A percentile compares a stretch with the other conserved stretches of the same genome.
phyloP scores from a whole-genome alignment of 495 filamentous ascomycete species.

The Aspergillus panamensis region DNA sequence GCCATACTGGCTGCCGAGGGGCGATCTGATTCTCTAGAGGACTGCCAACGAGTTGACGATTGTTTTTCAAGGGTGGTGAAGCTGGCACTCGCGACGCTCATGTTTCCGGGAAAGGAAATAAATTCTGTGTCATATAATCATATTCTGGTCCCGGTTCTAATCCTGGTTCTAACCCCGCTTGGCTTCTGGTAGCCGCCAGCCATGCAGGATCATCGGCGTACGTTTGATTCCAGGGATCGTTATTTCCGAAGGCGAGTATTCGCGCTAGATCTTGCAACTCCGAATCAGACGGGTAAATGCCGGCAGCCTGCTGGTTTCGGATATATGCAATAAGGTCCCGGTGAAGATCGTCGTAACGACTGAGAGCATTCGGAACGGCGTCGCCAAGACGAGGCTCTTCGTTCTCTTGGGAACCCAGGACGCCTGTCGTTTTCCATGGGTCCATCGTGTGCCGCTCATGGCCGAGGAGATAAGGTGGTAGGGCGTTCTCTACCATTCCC shows the following conservation, averaged over 20 bases:
- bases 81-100: too few species aligned
- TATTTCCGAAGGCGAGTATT: constrained; percentile 54
- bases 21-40: too few species aligned
- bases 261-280: constrained; percentile 39
- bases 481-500: constrained; percentile 58
- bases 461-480: constrained; percentile 50
- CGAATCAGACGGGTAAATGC: constrained; percentile 10
- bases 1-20: too few species aligned
- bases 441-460: not conserved
- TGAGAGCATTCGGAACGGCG: not conserved
- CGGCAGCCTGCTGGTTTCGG: not conserved
- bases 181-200: constrained; percentile 8
- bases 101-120: too few species aligned
- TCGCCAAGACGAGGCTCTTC: not conserved
- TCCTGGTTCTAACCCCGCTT: too few species aligned
- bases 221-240: constrained; percentile 62
- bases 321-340: not conserved
- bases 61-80: too few species aligned
- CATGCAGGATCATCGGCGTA: constrained; percentile 54
- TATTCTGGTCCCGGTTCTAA: too few species aligned
- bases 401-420: not conserved
- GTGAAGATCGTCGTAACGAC: not conserved
- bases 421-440: not conserved
- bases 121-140: too few species aligned
- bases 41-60: too few species aligned